These are phyloP conservation scores for Phanerodontia chrysosporium DNA, from an alignment of 768 basidiomycete genomes.

Conservation along the genomic window DNA sequence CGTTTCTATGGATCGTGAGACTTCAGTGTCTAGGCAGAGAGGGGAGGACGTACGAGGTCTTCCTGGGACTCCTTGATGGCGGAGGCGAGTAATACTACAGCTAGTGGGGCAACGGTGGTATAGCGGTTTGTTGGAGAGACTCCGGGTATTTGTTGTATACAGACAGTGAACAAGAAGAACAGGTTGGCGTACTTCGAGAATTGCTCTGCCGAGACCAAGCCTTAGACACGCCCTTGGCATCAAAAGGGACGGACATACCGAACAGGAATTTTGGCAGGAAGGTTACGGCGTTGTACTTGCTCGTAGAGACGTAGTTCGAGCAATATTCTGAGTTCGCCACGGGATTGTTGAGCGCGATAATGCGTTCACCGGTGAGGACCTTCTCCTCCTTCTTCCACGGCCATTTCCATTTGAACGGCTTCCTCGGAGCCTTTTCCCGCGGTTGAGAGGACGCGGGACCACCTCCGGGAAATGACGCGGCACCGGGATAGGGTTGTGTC, in stretches of 20 bases:
- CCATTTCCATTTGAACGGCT: constrained; percentile 64
- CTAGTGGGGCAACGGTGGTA: constrained; percentile 91
- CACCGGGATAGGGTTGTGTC: constrained; percentile 23
- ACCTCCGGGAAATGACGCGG: constrained; percentile 39
- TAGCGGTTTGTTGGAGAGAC: constrained; percentile 95
- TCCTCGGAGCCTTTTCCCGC: constrained; percentile 11
- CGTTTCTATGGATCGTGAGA: constrained; percentile 70
- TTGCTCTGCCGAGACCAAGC: constrained; percentile 59
- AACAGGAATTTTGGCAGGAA: constrained; percentile 92
- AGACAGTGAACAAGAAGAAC: constrained; percentile 97
- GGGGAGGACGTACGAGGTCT: constrained; percentile 64
- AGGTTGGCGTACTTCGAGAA: constrained; percentile 98
- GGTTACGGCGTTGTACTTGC: constrained; percentile 86
- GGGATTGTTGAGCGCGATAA: constrained; percentile 79
- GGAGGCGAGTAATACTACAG: constrained; percentile 83
- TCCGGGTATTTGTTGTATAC: constrained; percentile 95
- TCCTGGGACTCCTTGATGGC: constrained; percentile 96
- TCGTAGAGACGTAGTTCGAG: constrained; percentile 87
- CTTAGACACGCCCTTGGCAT: not conserved
- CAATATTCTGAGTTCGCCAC: constrained; percentile 60
- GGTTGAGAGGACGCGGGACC: not conserved
- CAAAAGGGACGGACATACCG: constrained; percentile 45
- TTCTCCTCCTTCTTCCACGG: constrained; percentile 77
- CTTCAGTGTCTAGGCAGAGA: not conserved
- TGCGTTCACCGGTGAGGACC: constrained; percentile 65